phyloP scores from a whole-genome alignment of 495 filamentous ascomycete species.

The Daldinia caldariorum region DNA sequence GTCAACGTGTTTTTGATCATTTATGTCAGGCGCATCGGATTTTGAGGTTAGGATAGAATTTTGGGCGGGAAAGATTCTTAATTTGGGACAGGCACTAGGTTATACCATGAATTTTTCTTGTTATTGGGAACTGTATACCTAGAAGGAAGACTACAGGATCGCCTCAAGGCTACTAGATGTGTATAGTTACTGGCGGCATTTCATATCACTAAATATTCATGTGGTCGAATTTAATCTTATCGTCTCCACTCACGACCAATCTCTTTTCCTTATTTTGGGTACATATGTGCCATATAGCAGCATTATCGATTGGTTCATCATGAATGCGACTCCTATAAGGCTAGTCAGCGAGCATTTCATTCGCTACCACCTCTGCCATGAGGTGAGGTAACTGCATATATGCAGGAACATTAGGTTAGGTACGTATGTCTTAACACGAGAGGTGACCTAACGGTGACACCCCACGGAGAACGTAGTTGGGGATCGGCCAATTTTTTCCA shows the following conservation, averaged over 20 bases:
- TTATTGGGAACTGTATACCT: not conserved
- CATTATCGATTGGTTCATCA: not conserved
- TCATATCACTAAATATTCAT: not conserved
- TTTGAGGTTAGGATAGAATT: not conserved
- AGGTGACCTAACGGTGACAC: conserved; percentile 5
- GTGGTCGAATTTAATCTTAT: not conserved
- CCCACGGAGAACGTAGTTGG: conserved; percentile 14
- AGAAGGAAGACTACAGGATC: conserved; percentile 16
- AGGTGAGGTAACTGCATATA: conserved; percentile 4
- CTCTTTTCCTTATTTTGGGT: not conserved
- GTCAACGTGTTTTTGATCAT: not conserved
- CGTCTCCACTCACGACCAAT: not conserved
- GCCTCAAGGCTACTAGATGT: conserved; percentile 33
- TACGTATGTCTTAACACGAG: not conserved
- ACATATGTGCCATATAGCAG: not conserved
- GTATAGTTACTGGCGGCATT: conserved; percentile 8
- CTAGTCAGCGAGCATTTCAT: conserved; percentile 11
- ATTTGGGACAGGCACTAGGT: not conserved
- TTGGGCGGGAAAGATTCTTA: not conserved
- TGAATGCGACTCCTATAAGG: conserved; percentile 6
- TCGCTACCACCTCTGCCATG: conserved; percentile 15
- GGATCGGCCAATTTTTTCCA: conserved; percentile 25
- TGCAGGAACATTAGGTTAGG: conserved; percentile 35
- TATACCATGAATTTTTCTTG: conserved; percentile 8
- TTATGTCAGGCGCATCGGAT: not conserved